These are phyloP conservation scores for Apocynum venetum DNA, from an alignment of 257 asterid species.

Conservation along the genomic window DNA sequence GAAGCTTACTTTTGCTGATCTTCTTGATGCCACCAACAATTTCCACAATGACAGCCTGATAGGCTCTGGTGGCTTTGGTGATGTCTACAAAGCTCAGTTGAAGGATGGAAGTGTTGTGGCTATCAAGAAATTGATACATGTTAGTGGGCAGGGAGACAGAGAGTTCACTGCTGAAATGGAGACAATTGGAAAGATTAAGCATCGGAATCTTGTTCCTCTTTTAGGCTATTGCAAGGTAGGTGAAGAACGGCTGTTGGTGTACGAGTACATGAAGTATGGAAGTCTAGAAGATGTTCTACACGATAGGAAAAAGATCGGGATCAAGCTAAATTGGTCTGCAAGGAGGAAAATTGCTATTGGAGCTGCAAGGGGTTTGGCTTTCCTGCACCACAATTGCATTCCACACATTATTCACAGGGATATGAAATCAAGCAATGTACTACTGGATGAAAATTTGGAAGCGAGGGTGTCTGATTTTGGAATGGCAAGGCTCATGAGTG, in stretches of 20 bases:
- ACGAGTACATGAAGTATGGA: constrained; percentile 92
- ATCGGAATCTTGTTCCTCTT: constrained; percentile 79
- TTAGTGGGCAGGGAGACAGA: constrained; percentile 84
- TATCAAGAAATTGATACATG: constrained; percentile 77
- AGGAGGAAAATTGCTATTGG: constrained; percentile 83
- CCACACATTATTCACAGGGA: constrained; percentile 93
- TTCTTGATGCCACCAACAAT: constrained; percentile 80
- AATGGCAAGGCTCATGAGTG: constrained; percentile 88
- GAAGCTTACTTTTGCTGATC: constrained; percentile 90
- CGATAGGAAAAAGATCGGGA: constrained; percentile 52
- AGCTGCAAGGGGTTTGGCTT: constrained; percentile 86
- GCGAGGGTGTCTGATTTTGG: constrained; percentile 96
- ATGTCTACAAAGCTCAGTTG: constrained; percentile 80
- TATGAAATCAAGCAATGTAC: constrained; percentile 94
- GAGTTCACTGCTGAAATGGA: constrained; percentile 98
- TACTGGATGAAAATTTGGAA: constrained; percentile 75
- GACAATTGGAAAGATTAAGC: constrained; percentile 88
- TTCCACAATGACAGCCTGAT: constrained; percentile 68
- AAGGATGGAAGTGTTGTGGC: constrained; percentile 87
- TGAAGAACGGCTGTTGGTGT: constrained; percentile 81
- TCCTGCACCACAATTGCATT: constrained; percentile 79
- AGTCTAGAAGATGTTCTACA: constrained; percentile 87
- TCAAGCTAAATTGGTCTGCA: constrained; percentile 67
- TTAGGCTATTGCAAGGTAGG: constrained; percentile 84
- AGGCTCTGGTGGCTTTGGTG: constrained; percentile 96